Evolutionary conservation across 148 eudicot genomes (phyloP), one percentile per base, ranked within the genome.

Genomic region (Chenopodium suecicum): DNA sequence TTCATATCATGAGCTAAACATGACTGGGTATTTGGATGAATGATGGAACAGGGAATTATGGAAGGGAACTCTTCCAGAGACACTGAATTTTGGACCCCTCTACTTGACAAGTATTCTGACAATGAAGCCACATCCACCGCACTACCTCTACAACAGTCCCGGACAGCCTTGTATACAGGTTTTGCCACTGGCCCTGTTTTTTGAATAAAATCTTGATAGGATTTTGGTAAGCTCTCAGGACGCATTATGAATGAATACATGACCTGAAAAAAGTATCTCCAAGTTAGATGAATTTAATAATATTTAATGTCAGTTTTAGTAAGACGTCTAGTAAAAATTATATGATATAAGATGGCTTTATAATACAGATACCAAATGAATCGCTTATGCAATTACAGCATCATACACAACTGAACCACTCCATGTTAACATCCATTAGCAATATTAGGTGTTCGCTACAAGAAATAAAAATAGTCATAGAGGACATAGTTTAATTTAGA

Each of bases 181-280:
- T 54, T 74, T 34, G 97, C 99, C 87, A 96, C 99, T 82, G 99
- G 99, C 63, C 99, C 99, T 12, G 99, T 94, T 86, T 96, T 94
- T 87, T 94, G 99, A 85, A 96, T 96, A 72, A 96, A 96, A 74
- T 96, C 99, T 86, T 89, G 92, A 87, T 96, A 96, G 80, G 97
- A 88, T 88, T 92, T 96, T 80, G 99, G 99, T 86, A 96, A 90
- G 91, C 95, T 96, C 90, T 96, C 97, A 65, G 99, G 99, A 72
- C 92, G 97, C 99, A 96, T 94, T 63, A 96, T 90, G 83, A 96
- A 96, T 79, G 97, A 88, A 89, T 96, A 96, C 99, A 96, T 96
- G 75, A 96, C 91, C 99, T 96, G 92, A 31, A 65, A 44, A 78
- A 70, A 83, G 66, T 63, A 71, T 66, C 78, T 58, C 72, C 37